Evolutionary conservation across 768 basidiomycete species (phyloP).

Genomic region (Mrakia blollopis): DNA sequence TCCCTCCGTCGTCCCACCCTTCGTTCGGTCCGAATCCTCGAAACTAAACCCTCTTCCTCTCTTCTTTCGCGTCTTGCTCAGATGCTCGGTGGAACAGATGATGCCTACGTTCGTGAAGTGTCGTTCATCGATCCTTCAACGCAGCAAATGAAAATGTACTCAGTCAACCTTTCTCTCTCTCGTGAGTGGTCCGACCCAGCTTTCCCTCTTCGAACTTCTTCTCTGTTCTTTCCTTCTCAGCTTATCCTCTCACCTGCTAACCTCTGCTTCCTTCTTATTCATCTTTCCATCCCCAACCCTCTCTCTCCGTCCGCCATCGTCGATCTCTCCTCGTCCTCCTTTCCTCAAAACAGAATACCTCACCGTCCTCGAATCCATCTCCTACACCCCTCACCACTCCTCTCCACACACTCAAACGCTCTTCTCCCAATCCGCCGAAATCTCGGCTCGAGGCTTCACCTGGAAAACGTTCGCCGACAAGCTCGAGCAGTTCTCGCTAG

Average conservation of each 20-base stretch:
- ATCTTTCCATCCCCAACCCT: background rate
- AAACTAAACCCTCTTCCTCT: background rate
- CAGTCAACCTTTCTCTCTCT: slow-evolving; percentile 86
- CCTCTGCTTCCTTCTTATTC: background rate
- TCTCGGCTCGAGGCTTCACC: slow-evolving; percentile 64
- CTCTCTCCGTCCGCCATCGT: background rate
- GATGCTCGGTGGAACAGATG: slow-evolving; percentile 88
- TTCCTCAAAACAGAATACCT: slow-evolving; percentile 22
- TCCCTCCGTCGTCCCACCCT: background rate
- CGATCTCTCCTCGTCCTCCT: background rate
- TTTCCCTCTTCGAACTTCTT: background rate
- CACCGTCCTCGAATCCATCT: slow-evolving; percentile 67
- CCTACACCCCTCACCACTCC: slow-evolving; percentile 65
- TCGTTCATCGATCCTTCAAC: slow-evolving; percentile 83
- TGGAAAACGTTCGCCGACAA: slow-evolving; percentile 78
- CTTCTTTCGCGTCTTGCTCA: slow-evolving; percentile 42
- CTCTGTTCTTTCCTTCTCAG: slow-evolving; percentile 32
- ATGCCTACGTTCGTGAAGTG: slow-evolving; percentile 90
- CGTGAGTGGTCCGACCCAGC: slow-evolving; percentile 9
- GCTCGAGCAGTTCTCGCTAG: slow-evolving; percentile 77
- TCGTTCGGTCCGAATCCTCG: too few species aligned
- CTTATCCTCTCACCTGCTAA: slow-evolving; percentile 34
- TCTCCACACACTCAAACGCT: slow-evolving; percentile 52
- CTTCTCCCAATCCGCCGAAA: slow-evolving; percentile 86
- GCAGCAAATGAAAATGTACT: slow-evolving; percentile 75